A percentile compares a stretch with the other conserved stretches of the same genome.
Conservation (phyloP, 768 basidiomycete species). For the Lactarius hatsudake region DNA sequence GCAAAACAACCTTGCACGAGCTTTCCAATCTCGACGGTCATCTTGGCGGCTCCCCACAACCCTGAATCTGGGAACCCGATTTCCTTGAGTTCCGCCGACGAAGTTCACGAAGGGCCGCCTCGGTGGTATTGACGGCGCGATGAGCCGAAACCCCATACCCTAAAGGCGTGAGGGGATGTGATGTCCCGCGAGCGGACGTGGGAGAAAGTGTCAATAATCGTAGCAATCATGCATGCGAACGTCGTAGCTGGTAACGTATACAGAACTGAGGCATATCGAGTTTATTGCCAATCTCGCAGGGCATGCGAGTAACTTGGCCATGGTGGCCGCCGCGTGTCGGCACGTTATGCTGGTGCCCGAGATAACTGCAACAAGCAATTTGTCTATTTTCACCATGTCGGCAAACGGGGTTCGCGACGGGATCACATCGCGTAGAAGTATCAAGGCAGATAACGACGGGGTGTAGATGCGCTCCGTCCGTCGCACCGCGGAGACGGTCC, state of each 20-base stretch:
- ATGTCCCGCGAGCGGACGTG: neutral
- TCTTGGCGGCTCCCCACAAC: neutral
- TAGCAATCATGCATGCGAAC: slow-evolving; percentile 1
- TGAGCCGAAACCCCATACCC: neutral
- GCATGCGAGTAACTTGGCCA: neutral
- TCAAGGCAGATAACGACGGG: neutral
- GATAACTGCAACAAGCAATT: neutral
- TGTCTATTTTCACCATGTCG: neutral
- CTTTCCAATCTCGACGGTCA: neutral
- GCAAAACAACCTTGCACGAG: neutral
- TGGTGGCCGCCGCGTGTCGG: slow-evolving; percentile 2
- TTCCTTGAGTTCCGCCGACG: slow-evolving; percentile 1
- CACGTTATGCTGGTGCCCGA: neutral
- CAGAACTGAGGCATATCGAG: neutral
- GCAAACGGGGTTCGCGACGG: neutral
- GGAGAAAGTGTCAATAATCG: neutral
- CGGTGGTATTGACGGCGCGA: slow-evolving; percentile 1
- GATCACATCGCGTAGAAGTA: neutral
- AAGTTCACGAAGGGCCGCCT: neutral
- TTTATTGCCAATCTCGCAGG: neutral
- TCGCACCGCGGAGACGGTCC: neutral
- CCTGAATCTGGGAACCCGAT: neutral
- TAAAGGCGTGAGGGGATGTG: neutral
- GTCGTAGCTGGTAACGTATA: slow-evolving; percentile 8
- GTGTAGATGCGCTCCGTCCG: neutral